Conservation (phyloP, 2,329 filamentous ascomycete species). For the Herpomyces periplanetae region DNA sequence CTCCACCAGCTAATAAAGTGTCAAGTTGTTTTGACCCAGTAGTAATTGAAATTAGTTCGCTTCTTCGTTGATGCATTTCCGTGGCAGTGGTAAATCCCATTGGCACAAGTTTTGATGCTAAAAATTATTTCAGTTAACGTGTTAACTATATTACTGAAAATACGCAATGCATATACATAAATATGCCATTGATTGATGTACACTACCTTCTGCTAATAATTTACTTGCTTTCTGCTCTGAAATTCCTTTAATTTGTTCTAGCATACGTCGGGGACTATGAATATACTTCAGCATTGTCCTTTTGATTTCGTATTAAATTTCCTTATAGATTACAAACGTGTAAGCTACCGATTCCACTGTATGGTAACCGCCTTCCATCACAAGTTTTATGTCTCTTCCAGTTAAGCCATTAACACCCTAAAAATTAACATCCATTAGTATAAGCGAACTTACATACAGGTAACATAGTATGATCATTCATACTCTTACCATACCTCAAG, state of each 20-base stretch:
- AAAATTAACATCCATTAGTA: slow-evolving; percentile 1
- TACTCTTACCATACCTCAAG: slow-evolving; percentile 26
- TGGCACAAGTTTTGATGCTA: slow-evolving; percentile 73
- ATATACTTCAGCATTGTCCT: slow-evolving; percentile 1
- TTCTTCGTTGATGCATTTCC: slow-evolving; percentile 88
- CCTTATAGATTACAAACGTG: slow-evolving; percentile 15
- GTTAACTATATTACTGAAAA: no score
- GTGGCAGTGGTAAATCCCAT: slow-evolving; percentile 98
- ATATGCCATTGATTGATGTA: slow-evolving; percentile 1
- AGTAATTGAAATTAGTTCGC: slow-evolving; percentile 86
- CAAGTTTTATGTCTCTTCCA: slow-evolving; percentile 72
- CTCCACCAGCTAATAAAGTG: slow-evolving; percentile 60
- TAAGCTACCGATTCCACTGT: slow-evolving; percentile 90
- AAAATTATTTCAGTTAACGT: no score
- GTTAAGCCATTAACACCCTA: slow-evolving; percentile 60
- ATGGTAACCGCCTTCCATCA: slow-evolving; percentile 67
- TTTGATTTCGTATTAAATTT: background rate
- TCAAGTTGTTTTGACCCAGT: slow-evolving; percentile 93
- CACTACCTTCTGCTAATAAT: slow-evolving; percentile 47
- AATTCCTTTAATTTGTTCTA: slow-evolving; percentile 91
- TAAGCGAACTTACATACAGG: background rate
- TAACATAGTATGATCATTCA: background rate
- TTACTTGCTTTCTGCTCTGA: slow-evolving; percentile 87
- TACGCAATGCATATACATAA: no score
- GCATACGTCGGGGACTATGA: slow-evolving; percentile 19